Evolutionary conservation across 257 asterid genomes (phyloP).

Genomic region (Anisodus tanguticus): DNA sequence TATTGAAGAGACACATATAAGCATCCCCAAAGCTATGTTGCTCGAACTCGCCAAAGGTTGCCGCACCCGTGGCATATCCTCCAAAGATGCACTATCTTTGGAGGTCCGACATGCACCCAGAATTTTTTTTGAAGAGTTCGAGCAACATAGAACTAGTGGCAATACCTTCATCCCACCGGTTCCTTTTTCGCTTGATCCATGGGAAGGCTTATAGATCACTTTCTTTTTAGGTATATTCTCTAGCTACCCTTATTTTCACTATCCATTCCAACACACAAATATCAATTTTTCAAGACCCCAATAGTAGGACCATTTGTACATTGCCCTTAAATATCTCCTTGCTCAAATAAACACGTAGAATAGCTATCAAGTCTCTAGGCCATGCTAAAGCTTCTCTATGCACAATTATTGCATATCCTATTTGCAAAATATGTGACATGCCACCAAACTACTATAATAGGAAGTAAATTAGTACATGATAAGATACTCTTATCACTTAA

Average conservation of each 20-base stretch:
- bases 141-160: neutral
- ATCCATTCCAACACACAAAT: neutral
- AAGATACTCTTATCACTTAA: neutral
- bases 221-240: neutral
- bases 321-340: neutral
- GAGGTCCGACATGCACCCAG: neutral
- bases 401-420: slow-evolving; percentile 23
- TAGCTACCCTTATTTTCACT: neutral
- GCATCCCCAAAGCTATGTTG: neutral
- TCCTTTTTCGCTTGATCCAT: neutral
- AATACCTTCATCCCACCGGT: neutral
- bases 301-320: neutral
- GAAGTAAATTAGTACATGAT: neutral
- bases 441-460: slow-evolving; percentile 27
- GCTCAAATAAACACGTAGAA: slow-evolving; percentile 12
- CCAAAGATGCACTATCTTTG: neutral
- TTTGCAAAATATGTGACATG: slow-evolving; percentile 16
- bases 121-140: neutral
- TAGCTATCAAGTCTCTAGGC: slow-evolving; percentile 1
- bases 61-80: neutral
- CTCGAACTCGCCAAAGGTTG: neutral
- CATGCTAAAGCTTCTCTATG: neutral
- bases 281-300: neutral
- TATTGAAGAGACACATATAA: neutral
- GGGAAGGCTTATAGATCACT: neutral